Evolutionary conservation across 1,284 basidiomycete genomes (phyloP).

Genomic region (Irpex lacteus): DNA sequence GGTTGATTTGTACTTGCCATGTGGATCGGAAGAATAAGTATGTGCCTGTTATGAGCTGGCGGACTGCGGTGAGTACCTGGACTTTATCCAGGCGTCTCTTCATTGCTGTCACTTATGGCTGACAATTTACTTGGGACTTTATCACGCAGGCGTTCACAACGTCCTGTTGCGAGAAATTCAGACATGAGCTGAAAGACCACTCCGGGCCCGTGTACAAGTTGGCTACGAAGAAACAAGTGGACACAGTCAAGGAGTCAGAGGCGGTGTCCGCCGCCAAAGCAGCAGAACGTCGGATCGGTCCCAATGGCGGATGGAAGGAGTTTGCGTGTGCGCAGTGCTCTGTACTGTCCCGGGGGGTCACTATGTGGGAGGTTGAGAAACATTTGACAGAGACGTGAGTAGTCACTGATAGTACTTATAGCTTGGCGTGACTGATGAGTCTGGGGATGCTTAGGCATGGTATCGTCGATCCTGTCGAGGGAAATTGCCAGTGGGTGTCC

Average conservation of each 20-base stretch:
- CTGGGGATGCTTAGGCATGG: neutral
- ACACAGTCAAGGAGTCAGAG: neutral
- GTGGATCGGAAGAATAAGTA: neutral
- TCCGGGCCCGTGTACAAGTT: neutral
- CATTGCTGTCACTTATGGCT: neutral
- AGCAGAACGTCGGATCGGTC: neutral
- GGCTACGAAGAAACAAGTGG: neutral
- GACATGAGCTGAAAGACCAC: neutral
- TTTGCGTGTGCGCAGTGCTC: neutral
- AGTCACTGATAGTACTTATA: too few relatives aligned
- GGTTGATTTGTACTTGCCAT: neutral
- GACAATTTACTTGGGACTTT: neutral
- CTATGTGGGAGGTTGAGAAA: too few relatives aligned
- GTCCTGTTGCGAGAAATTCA: neutral
- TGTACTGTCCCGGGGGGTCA: neutral
- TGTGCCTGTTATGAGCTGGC: neutral
- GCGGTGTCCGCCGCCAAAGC: neutral
- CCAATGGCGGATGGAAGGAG: neutral
- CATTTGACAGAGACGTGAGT: too few relatives aligned
- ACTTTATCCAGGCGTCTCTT: neutral
- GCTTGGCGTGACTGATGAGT: neutral
- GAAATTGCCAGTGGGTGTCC: neutral
- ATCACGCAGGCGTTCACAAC: neutral
- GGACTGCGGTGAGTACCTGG: neutral
- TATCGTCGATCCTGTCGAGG: neutral